Base-by-base conservation (phyloP, 2,329 filamentous ascomycete genomes). In the Colletotrichum sp. region DNA sequence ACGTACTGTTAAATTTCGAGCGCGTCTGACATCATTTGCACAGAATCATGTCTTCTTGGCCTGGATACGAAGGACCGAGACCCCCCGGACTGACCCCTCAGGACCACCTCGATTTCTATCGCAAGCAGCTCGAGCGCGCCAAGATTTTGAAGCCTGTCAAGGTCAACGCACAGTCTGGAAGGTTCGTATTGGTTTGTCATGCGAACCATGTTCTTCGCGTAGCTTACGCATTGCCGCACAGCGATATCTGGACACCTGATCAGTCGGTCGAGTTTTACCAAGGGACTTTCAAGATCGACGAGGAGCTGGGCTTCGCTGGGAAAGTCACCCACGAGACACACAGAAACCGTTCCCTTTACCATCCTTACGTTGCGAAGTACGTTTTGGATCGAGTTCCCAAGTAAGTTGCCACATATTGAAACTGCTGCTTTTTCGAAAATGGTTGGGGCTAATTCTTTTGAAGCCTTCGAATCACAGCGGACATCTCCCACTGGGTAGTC, bases 251-350 rank as follows among this genome's bases (percentile, higher is more conserved):
- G 80, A 79, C 79, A 6, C 64, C 80, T 4, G 82, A 84, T 18
- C 79, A 84, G 18, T 82, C 82, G 2, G 80, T 84, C 6, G 78
- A 81, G 36, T 84, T 84, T 59, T 85, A 82, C 74, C 55, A 79
- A n/a, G 78, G 78, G 5, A 82, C 82, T 1, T 77, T 84, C 4
- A 64, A 79, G 15, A 77, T 84, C 10, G 82, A 84, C 18, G 78
- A 79, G 5, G 82, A 83, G 65, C 67, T 83, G 6, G 83, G 82
- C 0, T 77, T 84, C 1, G 36, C 77, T 3, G 83, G 82, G 5
- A 78, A 74, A 8, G 80, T 84, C 4, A 80, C 76, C 68, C 82
- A 85, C 60, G 83, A 85, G 76, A 83, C 81, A 12, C 83, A 84
- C 39, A 78, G 82, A 12, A 83, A 83, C 75, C 77, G 82, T 7